Percentiles rank a stretch among this genome's conserved stretches.
These are phyloP conservation scores for Boletus rubescentipes DNA, from an alignment of 768 basidiomycete genomes.

Conservation along the genomic window DNA sequence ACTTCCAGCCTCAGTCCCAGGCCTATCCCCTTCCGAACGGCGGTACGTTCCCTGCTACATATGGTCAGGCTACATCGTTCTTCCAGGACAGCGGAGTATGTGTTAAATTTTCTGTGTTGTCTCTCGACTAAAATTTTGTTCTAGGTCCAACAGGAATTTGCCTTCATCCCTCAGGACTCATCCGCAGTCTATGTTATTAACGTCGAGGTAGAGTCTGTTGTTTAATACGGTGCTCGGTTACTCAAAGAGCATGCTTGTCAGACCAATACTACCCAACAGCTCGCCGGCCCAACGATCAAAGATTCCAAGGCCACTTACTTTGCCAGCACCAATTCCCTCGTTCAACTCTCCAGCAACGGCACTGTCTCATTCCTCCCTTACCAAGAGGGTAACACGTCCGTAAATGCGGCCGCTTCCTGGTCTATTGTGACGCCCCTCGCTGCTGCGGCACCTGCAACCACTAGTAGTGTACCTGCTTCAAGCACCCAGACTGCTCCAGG, in stretches of 20 bases:
- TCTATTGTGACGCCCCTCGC: conserved; percentile 44
- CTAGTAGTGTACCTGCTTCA: conserved; percentile 20
- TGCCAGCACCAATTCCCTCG: conserved; percentile 56
- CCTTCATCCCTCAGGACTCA: conserved; percentile 74
- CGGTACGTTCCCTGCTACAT: conserved; percentile 59
- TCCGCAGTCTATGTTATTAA: conserved; percentile 73
- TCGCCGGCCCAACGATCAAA: conserved; percentile 59
- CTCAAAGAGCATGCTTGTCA: conserved; percentile 23
- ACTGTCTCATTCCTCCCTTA: conserved; percentile 61
- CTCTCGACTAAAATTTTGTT: not conserved
- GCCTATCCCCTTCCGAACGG: conserved; percentile 48
- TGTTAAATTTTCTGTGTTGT: not conserved
- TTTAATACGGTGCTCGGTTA: not conserved
- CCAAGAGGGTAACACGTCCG: conserved; percentile 40
- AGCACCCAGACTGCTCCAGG: conserved; percentile 16
- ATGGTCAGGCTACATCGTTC: conserved; percentile 70
- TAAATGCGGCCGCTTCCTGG: conserved; percentile 53
- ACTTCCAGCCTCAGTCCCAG: conserved; percentile 73
- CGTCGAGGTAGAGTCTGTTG: conserved; percentile 46
- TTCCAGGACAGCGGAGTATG: conserved; percentile 56
- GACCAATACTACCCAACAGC: conserved; percentile 62
- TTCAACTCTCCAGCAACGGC: conserved; percentile 67
- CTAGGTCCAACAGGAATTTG: conserved; percentile 71
- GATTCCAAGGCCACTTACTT: conserved; percentile 63
- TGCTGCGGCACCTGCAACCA: conserved; percentile 39